phyloP scores from a whole-genome alignment of 2,329 filamentous ascomycete species.

The Neurospora sp. region DNA sequence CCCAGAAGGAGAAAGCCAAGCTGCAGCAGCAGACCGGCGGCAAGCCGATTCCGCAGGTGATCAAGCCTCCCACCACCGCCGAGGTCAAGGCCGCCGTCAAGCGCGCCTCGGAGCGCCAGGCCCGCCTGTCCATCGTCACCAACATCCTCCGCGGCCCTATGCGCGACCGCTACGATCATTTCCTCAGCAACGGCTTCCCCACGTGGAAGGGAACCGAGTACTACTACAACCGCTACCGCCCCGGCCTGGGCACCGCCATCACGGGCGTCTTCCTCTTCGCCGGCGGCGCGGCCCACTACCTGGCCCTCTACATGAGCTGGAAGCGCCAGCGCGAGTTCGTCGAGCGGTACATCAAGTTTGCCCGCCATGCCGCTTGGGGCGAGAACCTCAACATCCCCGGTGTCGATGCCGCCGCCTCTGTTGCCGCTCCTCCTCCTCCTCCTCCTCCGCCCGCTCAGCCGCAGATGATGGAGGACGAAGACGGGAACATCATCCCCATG shows the following conservation, averaged over 20 bases:
- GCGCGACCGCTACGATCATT: slow-evolving; percentile 88
- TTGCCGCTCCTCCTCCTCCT: slow-evolving; percentile 31
- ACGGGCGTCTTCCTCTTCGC: slow-evolving; percentile 71
- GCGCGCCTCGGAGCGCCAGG: slow-evolving; percentile 71
- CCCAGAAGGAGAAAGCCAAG: slow-evolving; percentile 41
- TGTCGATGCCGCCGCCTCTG: slow-evolving; percentile 35
- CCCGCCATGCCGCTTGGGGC: slow-evolving; percentile 81
- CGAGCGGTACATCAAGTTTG: slow-evolving; percentile 82
- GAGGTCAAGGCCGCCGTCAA: slow-evolving; percentile 75
- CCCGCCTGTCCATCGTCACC: slow-evolving; percentile 73
- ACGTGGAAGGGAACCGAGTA: slow-evolving; percentile 96
- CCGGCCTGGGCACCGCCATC: slow-evolving; percentile 78
- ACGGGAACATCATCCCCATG: slow-evolving; percentile 44
- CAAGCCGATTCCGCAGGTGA: slow-evolving; percentile 54
- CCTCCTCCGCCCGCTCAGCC: slow-evolving; percentile 31
- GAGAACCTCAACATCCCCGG: slow-evolving; percentile 64
- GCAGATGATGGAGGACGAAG: slow-evolving; percentile 35
- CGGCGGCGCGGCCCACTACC: slow-evolving; percentile 81
- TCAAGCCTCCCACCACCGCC: slow-evolving; percentile 60
- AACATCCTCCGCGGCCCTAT: slow-evolving; percentile 74
- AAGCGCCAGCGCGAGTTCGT: slow-evolving; percentile 87
- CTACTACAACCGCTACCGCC: slow-evolving; percentile 92
- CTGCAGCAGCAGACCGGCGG: slow-evolving; percentile 37
- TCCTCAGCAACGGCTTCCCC: slow-evolving; percentile 86
- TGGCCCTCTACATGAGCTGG: slow-evolving; percentile 76